phyloP scores from a whole-genome alignment of 208 protist species.

The Crithidia mellificae region DNA sequence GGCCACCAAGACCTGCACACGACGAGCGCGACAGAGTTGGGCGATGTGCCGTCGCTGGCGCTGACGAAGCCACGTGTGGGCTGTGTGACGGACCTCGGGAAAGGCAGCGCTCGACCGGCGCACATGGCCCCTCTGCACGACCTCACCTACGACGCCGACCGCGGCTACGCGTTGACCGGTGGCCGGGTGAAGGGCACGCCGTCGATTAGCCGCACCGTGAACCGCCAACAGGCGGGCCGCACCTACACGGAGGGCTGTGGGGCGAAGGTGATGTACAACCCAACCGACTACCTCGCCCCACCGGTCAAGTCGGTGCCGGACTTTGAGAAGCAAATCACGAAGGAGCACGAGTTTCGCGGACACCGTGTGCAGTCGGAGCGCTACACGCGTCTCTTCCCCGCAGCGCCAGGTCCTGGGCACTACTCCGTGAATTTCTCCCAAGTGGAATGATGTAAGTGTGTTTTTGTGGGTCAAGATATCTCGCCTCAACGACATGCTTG shows the following conservation, averaged over 20 bases:
- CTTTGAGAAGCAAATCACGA: constrained; percentile 86
- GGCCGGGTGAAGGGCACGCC: constrained; percentile 58
- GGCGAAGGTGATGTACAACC: constrained; percentile 51
- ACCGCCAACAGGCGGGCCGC: constrained; percentile 49
- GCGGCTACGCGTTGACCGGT: constrained; percentile 47
- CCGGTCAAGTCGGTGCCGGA: constrained; percentile 63
- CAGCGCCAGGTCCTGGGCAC: constrained; percentile 70
- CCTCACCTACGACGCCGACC: constrained; percentile 61
- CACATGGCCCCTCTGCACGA: constrained; percentile 46
- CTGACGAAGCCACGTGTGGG: constrained; percentile 48
- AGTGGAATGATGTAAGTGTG: constrained; percentile 36
- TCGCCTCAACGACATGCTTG: no score
- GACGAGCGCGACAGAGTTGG: constrained; percentile 56
- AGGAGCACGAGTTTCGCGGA: constrained; percentile 81
- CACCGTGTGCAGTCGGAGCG: constrained; percentile 76
- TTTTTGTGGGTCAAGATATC: no score
- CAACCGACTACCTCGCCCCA: constrained; percentile 44
- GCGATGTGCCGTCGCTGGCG: constrained; percentile 60
- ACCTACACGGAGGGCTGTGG: constrained; percentile 53
- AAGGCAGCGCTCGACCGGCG: constrained; percentile 32
- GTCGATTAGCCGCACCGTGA: constrained; percentile 59
- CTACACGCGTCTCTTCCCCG: constrained; percentile 57
- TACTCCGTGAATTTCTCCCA: constrained; percentile 62
- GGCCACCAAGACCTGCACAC: constrained; percentile 62
- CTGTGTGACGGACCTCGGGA: constrained; percentile 48